Base-by-base conservation (phyloP, 164 flowering plant genomes). In the Liriodendron chinense region DNA sequence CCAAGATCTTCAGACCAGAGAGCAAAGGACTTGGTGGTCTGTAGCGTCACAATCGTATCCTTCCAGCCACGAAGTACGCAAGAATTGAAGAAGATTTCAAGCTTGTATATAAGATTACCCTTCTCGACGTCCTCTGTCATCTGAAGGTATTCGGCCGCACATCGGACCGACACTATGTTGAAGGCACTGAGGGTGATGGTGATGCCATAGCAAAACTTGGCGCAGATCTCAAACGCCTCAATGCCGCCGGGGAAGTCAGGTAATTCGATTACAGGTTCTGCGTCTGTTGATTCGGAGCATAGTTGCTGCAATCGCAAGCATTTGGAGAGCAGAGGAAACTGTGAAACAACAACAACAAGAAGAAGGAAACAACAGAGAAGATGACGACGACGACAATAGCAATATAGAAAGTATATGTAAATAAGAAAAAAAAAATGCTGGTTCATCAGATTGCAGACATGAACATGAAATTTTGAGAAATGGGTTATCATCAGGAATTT, bases 121-220 rank as follows among this genome's bases (percentile, higher is more conserved):
- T 90, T 91, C 86, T 96, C 98, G 4, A 86, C 92, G 28, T 91
- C 94, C 81, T 96, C 99, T 1, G 96, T 89, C 99, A 96, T 96
- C 82, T 88, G 89, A 16, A 96, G 88, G 72, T 90, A 96, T 73
- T 96, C 96, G 0, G 99, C 93, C 0, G 96, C 99, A 65, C 99
- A 96, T 26, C 94, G 81, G 0, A 86, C 87, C 0, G 97, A 74
- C 1, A 94, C 94, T 26, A 96, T 82, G 87, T 94, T 96, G 80
- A 84, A 85, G 76, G 98, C 89, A 76, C 94, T 89, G 73, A 96
- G 81, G n/a, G 97, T 94, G 78, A 96, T 90, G 16, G 96, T 91
- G 71, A 96, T 96, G 47, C 98, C 98, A 75, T 96, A 96, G 71
- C 98, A 96, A 77, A 96, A 96, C 80, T 94, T 96, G 12, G 98